phyloP scores from a whole-genome alignment of 148 eudicot species.

The Pouteria glomerata region DNA sequence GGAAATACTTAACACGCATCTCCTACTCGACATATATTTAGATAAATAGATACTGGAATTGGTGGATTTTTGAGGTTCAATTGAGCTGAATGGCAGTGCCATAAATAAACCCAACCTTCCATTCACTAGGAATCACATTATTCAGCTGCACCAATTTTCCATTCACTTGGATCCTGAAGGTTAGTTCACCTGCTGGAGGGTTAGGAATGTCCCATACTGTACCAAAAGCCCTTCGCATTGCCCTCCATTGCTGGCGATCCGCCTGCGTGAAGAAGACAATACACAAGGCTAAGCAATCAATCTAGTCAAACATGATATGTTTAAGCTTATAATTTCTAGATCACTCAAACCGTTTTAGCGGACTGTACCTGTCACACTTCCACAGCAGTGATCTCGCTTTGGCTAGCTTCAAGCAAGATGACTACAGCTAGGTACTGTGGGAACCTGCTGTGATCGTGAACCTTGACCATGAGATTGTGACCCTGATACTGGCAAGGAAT shows the following conservation, averaged over 20 bases:
- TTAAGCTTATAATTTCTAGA: neutral
- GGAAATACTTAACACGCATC: too few relatives aligned
- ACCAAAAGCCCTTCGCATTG: conserved; percentile 46
- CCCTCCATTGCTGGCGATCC: conserved; percentile 50
- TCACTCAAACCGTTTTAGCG: neutral
- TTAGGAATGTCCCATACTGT: conserved; percentile 61
- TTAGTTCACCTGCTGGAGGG: conserved; percentile 46
- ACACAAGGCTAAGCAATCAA: neutral
- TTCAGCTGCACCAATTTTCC: conserved; percentile 36
- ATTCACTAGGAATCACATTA: conserved; percentile 24
- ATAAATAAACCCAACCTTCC: conserved; percentile 38
- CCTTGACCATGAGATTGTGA: conserved; percentile 33
- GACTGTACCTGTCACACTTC: neutral
- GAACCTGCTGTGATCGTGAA: conserved; percentile 38
- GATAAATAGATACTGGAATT: neutral
- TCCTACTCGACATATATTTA: too few relatives aligned
- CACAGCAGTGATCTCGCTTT: neutral
- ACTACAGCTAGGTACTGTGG: conserved; percentile 25
- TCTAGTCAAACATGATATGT: neutral
- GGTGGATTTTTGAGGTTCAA: neutral
- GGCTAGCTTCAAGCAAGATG: neutral
- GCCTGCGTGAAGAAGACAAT: conserved; percentile 26
- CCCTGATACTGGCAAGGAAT: conserved; percentile 35
- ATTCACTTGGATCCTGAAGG: conserved; percentile 32
- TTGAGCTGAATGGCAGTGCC: conserved; percentile 38